Conservation (phyloP, 1,284 basidiomycete genomes). For the Rhodofomes roseus region DNA sequence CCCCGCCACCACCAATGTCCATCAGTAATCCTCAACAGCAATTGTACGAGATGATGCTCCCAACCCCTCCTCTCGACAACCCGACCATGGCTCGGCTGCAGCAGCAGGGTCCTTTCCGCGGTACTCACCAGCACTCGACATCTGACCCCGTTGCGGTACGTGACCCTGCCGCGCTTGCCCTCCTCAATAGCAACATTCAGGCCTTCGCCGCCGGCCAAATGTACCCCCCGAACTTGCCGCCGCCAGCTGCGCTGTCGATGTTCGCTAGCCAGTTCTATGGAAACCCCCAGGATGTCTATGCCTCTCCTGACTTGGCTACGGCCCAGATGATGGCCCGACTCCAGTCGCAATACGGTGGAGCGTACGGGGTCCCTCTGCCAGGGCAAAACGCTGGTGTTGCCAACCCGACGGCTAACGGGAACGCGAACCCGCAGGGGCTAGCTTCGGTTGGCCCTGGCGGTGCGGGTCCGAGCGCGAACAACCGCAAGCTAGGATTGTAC, state of each 20-base stretch:
- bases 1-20: constrained; percentile 54
- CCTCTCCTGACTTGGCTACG: constrained; percentile 44
- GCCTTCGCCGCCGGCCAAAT: constrained; percentile 43
- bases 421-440: constrained; percentile 34
- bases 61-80: constrained; percentile 49
- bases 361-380: constrained; percentile 43
- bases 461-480: constrained; percentile 79
- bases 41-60: constrained; percentile 74
- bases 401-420: constrained; percentile 12
- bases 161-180: constrained; percentile 59
- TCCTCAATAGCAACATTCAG: constrained; percentile 53
- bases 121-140: constrained; percentile 72
- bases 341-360: constrained; percentile 47
- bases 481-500: constrained; percentile 83
- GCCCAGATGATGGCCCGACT: constrained; percentile 52
- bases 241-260: constrained; percentile 43
- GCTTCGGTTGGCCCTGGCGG: constrained; percentile 28
- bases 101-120: constrained; percentile 68
- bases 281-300: constrained; percentile 53
- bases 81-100: constrained; percentile 70
- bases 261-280: constrained; percentile 68
- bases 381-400: constrained; percentile 18
- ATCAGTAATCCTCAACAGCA: constrained; percentile 68
- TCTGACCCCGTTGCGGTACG: constrained; percentile 72
- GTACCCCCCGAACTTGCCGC: constrained; percentile 37